Evolutionary conservation across 768 basidiomycete species (phyloP).

Genomic region (Nevesoporus exiguus): DNA sequence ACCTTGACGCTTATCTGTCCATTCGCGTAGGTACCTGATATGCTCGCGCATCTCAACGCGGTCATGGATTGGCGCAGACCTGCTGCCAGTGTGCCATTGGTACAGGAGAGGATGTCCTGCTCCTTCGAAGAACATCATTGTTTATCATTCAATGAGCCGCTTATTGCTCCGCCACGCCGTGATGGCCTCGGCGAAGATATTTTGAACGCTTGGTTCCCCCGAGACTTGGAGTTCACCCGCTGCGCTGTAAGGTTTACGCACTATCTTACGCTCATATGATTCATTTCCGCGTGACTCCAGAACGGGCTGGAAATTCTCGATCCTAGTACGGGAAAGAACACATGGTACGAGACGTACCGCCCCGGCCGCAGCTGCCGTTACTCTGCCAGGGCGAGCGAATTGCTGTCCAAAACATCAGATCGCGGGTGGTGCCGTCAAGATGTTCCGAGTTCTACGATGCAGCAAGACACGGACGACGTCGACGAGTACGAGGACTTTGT

Average conservation of each 20-base stretch:
- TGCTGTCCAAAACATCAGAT: constrained; percentile 6
- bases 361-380: constrained; percentile 38
- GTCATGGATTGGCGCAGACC: constrained; percentile 18
- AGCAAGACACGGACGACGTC: constrained; percentile 26
- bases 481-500: constrained; percentile 41
- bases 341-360: constrained; percentile 45
- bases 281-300: constrained; percentile 27
- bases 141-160: constrained; percentile 35
- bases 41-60: constrained; percentile 24
- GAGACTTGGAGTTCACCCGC: constrained; percentile 31
- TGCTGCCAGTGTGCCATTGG: constrained; percentile 24
- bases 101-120: constrained; percentile 39
- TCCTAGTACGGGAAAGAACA: constrained; percentile 35
- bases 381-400: constrained; percentile 35
- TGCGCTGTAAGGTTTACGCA: constrained; percentile 25
- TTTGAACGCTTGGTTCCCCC: constrained; percentile 49
- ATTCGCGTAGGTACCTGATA: constrained; percentile 24
- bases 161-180: constrained; percentile 34
- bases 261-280: background rate
- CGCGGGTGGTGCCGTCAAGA: constrained; percentile 27
- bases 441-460: constrained; percentile 14
- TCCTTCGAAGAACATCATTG: constrained; percentile 47
- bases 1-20: constrained; percentile 21
- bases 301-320: constrained; percentile 42
- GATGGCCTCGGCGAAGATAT: constrained; percentile 41